Conservation (phyloP, 768 basidiomycete genomes). For the Termitomyces sp. region DNA sequence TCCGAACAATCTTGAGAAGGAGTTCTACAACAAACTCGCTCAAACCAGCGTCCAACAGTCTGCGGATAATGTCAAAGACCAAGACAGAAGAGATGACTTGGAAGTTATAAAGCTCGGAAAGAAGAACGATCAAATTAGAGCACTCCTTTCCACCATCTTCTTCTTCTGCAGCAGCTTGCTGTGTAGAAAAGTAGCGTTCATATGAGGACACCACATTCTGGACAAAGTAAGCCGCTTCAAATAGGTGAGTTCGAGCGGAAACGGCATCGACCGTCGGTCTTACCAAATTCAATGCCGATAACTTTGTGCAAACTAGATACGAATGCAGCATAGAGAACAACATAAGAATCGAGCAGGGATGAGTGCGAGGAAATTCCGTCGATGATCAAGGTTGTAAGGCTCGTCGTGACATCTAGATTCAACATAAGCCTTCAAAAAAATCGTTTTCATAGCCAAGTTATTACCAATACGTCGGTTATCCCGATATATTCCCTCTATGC, state of each 20-base stretch:
- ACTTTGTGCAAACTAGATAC: conserved; percentile 78
- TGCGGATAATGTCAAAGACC: conserved; percentile 87
- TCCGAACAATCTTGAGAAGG: conserved; percentile 78
- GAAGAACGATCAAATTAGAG: conserved; percentile 80
- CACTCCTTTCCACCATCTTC: conserved; percentile 75
- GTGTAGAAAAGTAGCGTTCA: conserved; percentile 46
- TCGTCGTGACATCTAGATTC: conserved; percentile 72
- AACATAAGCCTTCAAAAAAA: not conserved
- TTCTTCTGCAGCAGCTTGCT: conserved; percentile 29
- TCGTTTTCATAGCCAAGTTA: conserved; percentile 6
- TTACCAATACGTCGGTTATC: conserved; percentile 75
- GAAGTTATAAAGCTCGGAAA: conserved; percentile 95
- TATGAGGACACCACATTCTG: conserved; percentile 69
- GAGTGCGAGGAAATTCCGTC: conserved; percentile 78
- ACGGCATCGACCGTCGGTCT: conserved; percentile 15
- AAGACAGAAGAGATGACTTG: conserved; percentile 86
- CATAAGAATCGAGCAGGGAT: conserved; percentile 83
- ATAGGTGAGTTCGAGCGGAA: not conserved
- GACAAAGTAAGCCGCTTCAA: conserved; percentile 75
- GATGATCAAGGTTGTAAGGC: conserved; percentile 71
- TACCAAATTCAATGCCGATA: conserved; percentile 87
- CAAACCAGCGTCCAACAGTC: conserved; percentile 60
- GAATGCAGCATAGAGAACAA: conserved; percentile 83
- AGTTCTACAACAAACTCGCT: conserved; percentile 84
- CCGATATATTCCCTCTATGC: conserved; percentile 75